These are phyloP conservation scores for Pythium utonaiense DNA, from an alignment of 352 stramenopile genomes.

Conservation along the genomic window DNA sequence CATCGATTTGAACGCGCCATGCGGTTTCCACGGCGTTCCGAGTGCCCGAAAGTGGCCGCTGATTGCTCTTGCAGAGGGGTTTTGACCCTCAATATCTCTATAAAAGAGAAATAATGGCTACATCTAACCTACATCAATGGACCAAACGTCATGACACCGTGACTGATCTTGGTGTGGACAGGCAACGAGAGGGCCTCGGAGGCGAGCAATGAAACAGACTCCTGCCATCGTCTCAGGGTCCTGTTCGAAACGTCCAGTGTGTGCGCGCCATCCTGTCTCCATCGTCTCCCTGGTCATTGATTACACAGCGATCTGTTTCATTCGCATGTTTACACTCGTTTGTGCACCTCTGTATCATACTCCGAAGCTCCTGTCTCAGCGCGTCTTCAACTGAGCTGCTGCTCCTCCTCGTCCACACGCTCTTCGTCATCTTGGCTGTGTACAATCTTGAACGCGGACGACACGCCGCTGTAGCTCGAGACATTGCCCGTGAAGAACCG, in stretches of 20 bases:
- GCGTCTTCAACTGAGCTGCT: not conserved
- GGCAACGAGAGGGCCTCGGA: no score
- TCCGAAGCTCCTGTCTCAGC: not conserved
- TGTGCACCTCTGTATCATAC: no score
- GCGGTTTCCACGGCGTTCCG: not conserved
- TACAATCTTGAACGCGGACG: conserved; percentile 51
- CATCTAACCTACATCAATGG: not conserved
- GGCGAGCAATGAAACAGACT: not conserved
- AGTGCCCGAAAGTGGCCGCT: not conserved
- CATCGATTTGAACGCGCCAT: no score
- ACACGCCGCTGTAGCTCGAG: conserved; percentile 51
- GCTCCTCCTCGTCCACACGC: no score
- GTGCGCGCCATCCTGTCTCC: no score
- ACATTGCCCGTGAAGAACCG: conserved; percentile 50
- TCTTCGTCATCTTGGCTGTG: not conserved
- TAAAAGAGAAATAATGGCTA: not conserved
- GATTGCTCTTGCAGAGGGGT: not conserved
- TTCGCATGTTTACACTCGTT: not conserved
- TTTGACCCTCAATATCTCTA: not conserved
- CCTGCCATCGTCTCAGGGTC: not conserved
- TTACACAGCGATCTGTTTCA: not conserved
- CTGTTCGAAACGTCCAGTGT: no score
- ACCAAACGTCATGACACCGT: not conserved
- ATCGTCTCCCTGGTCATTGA: not conserved
- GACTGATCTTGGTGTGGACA: not conserved